These are phyloP conservation scores for Yamadazyma mexicana DNA, from an alignment of 1,139 yeast species.

Conservation along the genomic window DNA sequence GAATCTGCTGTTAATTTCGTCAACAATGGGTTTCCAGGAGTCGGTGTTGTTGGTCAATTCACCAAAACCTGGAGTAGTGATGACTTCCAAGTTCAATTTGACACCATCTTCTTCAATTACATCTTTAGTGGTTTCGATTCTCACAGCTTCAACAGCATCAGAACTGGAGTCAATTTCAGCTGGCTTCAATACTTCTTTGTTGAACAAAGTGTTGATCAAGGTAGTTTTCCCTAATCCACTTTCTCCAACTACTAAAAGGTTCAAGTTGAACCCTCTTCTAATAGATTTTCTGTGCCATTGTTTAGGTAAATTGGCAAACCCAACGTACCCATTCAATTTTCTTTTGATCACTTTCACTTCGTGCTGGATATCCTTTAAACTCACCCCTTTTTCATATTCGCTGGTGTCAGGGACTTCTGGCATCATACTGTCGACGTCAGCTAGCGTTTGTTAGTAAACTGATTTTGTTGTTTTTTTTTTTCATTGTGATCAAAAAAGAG, in stretches of 20 bases:
- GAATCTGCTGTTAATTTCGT: slow-evolving; percentile 83
- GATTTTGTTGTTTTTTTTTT: background rate
- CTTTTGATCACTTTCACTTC: slow-evolving; percentile 69
- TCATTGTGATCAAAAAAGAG: background rate
- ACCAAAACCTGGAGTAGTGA: slow-evolving; percentile 95
- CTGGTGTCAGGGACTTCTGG: slow-evolving; percentile 19
- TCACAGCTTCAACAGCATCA: slow-evolving; percentile 19
- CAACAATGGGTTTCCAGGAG: slow-evolving; percentile 91
- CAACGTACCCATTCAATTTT: slow-evolving; percentile 89
- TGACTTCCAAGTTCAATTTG: slow-evolving; percentile 76
- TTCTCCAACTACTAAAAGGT: slow-evolving; percentile 88
- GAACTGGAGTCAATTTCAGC: slow-evolving; percentile 18
- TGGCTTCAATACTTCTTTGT: slow-evolving; percentile 58
- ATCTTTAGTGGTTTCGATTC: slow-evolving; percentile 64
- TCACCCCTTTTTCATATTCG: slow-evolving; percentile 14
- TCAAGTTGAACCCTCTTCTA: slow-evolving; percentile 90
- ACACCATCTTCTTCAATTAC: slow-evolving; percentile 94
- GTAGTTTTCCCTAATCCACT: slow-evolving; percentile 94
- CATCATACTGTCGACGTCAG: slow-evolving; percentile 19
- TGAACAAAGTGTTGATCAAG: slow-evolving; percentile 86
- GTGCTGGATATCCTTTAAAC: slow-evolving; percentile 20
- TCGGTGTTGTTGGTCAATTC: slow-evolving; percentile 85
- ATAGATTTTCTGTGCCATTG: slow-evolving; percentile 98
- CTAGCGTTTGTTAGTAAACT: slow-evolving; percentile 7
- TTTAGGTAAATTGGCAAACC: slow-evolving; percentile 96